phyloP scores from a whole-genome alignment of 176 grass and related monocot species.

The Triticum timopheevii region DNA sequence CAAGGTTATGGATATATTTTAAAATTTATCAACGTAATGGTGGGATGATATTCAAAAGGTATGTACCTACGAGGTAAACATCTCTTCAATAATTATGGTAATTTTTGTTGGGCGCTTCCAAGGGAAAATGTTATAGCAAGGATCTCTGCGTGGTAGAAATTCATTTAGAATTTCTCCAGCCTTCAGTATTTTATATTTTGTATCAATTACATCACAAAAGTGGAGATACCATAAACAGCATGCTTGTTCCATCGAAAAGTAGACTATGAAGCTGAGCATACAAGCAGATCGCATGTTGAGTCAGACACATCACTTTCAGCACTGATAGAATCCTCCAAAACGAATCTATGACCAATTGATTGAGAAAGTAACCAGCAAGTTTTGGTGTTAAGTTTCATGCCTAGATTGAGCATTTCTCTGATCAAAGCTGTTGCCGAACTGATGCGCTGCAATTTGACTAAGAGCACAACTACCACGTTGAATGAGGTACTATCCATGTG shows the following conservation, averaged over 20 bases:
- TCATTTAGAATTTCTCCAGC: conserved; percentile 1
- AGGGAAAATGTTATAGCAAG: conserved; percentile 12
- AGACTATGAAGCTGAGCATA: conserved; percentile 57
- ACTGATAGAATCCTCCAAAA: conserved; percentile 28
- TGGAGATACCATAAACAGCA: conserved; percentile 16
- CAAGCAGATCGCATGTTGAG: conserved; percentile 53
- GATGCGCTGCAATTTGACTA: conserved; percentile 51
- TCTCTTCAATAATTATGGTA: background rate
- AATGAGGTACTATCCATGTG: conserved; percentile 72
- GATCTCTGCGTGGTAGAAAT: conserved; percentile 14
- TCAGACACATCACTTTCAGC: conserved; percentile 44
- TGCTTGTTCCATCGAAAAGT: conserved; percentile 19
- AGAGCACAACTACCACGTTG: conserved; percentile 62
- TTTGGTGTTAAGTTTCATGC: conserved; percentile 50
- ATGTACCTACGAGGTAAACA: conserved; percentile 4
- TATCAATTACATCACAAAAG: conserved; percentile 27
- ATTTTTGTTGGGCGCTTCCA: conserved; percentile 12
- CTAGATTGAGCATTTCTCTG: conserved; percentile 63
- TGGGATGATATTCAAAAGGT: background rate
- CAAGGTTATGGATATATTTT: conserved; percentile 7
- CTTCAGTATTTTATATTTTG: conserved; percentile 30
- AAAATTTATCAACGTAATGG: conserved; percentile 6
- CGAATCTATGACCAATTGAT: conserved; percentile 16
- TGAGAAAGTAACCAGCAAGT: conserved; percentile 53
- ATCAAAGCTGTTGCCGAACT: conserved; percentile 45